A percentile compares a stretch with the other conserved stretches of the same genome.
Evolutionary conservation across 163 green algal genomes (phyloP).

Genomic region (Trebouxia gelatinosa): DNA sequence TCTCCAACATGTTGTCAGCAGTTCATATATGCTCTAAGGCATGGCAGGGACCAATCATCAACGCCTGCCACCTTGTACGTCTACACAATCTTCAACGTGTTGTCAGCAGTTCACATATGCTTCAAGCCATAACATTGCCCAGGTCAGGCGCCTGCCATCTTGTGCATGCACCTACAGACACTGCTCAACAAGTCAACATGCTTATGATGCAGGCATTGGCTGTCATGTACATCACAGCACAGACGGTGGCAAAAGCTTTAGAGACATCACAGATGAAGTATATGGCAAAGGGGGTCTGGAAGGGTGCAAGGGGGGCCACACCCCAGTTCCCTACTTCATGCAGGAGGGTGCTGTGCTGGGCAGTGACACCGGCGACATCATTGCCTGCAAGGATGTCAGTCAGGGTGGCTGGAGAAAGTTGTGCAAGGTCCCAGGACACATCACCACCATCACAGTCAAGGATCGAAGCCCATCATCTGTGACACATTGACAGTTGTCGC

Average conservation of each 20-base stretch:
- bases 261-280: background rate
- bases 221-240: background rate
- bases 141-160: too few species aligned
- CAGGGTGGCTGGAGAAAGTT: background rate
- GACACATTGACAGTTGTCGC: background rate
- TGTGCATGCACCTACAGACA: too few species aligned
- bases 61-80: too few species aligned
- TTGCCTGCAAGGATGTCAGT: background rate
- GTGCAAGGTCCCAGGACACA: background rate
- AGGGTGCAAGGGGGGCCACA: background rate
- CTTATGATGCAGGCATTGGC: conserved; percentile 13
- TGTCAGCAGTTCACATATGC: too few species aligned
- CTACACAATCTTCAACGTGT: too few species aligned
- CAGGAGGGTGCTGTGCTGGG: conserved; percentile 17
- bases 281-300: background rate
- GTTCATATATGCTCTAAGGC: too few species aligned
- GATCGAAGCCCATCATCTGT: background rate
- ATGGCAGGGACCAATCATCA: too few species aligned
- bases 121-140: too few species aligned
- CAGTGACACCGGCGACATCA: conserved; percentile 9
- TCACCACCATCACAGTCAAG: conserved; percentile 3
- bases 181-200: too few species aligned
- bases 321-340: conserved; percentile 24
- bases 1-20: too few species aligned
- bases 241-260: background rate